Base-by-base conservation (phyloP, 441 rosid species). In the Biscutella laevigata region DNA sequence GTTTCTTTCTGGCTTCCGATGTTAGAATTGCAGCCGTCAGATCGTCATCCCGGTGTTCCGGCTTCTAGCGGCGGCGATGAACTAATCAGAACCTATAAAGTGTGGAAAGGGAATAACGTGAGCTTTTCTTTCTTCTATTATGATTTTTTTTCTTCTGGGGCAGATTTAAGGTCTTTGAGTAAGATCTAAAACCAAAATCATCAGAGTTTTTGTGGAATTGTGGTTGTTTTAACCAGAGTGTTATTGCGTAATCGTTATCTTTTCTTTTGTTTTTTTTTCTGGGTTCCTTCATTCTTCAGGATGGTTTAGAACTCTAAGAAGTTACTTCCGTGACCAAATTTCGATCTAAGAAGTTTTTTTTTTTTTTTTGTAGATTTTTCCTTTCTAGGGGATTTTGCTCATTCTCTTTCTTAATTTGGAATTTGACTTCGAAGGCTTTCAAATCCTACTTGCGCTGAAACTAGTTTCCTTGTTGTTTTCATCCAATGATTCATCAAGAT, bases 101-200 rank as follows among this genome's bases (percentile, higher is more conserved):
- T 72, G 20, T 89, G 97, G 97, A 82, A 86, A 77, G 95, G 87
- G 53, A 82, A 79, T 55, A 86, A 90, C 73, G 95, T 86, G 66
- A 82, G 84, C 58, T 42, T 19, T 48, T 43, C 11, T 59, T 29
- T 44, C 39, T 27, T 39, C 19, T 43, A 2, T 26, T 24, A 7
- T 34, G 26, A 11, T 41, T 32, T 38, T 54, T 25, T 20, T 1
- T n/a, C 19, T 41, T 58, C 22, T 50, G 36, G 15, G 25, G 60
- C 6, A 48, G 67, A 53, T 64, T 40, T 47, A 53, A 32, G 51
- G 49, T 29, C 40, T 42, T 22, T 30, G 20, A 45, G 21, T 34
- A 39, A 62, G 77, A 73, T 70, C 70, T 74, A 59, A 46, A 10
- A 12, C 30, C 6, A 32, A 39, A 33, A 37, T 33, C 19, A 0